Percentiles rank a stretch among this genome's conserved stretches.
These are phyloP conservation scores for Phytophthora palmivora DNA, from an alignment of 352 stramenopile species.

Conservation along the genomic window DNA sequence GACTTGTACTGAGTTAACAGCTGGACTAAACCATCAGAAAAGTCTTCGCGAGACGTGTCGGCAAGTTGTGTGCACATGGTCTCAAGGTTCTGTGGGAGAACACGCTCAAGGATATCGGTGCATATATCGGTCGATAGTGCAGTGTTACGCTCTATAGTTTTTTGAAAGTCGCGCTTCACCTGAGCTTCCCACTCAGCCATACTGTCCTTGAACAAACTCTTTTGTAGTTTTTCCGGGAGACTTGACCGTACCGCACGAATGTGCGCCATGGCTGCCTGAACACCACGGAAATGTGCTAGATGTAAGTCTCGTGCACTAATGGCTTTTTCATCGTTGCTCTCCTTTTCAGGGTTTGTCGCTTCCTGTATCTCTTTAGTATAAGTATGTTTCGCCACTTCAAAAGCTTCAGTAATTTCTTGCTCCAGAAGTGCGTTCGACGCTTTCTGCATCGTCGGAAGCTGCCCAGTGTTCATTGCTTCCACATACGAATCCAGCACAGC, in stretches of 20 bases:
- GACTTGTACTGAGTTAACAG: conserved; percentile 69
- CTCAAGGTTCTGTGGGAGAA: conserved; percentile 53
- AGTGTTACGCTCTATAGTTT: conserved; percentile 20
- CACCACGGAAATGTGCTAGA: conserved; percentile 37
- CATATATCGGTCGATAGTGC: conserved; percentile 24
- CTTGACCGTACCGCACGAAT: conserved; percentile 32
- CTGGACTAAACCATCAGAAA: conserved; percentile 56
- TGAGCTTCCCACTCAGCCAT: conserved; percentile 32
- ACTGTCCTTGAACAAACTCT: conserved; percentile 37
- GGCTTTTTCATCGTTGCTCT: conserved; percentile 4
- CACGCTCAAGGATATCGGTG: conserved; percentile 25
- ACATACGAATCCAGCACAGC: conserved; percentile 56
- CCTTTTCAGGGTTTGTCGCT: background rate
- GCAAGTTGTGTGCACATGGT: conserved; percentile 45
- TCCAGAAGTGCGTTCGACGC: conserved; percentile 55
- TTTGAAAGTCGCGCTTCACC: conserved; percentile 27
- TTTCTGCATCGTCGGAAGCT: conserved; percentile 54
- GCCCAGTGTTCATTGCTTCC: conserved; percentile 43
- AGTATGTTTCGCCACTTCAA: conserved; percentile 31
- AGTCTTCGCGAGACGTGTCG: conserved; percentile 47
- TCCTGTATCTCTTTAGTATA: conserved; percentile 34
- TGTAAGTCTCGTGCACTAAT: conserved; percentile 28
- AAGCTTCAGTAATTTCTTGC: conserved; percentile 38
- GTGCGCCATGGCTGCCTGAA: conserved; percentile 32
- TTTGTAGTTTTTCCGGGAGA: conserved; percentile 41